These are phyloP conservation scores for Calvatia gigantea DNA, from an alignment of 768 basidiomycete species.

Conservation along the genomic window DNA sequence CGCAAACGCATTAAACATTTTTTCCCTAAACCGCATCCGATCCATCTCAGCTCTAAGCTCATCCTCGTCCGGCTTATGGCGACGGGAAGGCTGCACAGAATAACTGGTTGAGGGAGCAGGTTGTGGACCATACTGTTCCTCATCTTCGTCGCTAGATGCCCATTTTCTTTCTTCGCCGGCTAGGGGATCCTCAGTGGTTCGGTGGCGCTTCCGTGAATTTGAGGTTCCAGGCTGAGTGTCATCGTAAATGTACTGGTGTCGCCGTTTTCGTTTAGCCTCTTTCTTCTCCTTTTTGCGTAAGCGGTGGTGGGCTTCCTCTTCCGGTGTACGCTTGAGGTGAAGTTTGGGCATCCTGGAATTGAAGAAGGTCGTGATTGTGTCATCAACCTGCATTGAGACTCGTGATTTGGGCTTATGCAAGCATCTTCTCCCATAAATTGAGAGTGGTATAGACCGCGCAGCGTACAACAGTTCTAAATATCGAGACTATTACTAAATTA, in stretches of 20 bases:
- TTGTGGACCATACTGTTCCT: constrained; percentile 21
- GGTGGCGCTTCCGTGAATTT: constrained; percentile 23
- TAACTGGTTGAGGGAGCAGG: constrained; percentile 15
- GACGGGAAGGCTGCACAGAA: constrained; percentile 12
- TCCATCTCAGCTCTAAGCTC: constrained; percentile 52
- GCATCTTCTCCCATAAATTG: background rate
- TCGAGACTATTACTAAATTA: background rate
- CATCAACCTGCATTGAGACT: background rate
- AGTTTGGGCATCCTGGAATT: constrained; percentile 42
- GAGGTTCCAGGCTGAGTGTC: constrained; percentile 16
- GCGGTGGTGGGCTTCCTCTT: constrained; percentile 49
- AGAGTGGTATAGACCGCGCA: background rate
- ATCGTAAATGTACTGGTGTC: constrained; percentile 14
- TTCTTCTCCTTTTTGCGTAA: constrained; percentile 36
- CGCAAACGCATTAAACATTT: constrained; percentile 66
- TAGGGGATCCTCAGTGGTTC: constrained; percentile 15
- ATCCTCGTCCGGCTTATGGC: constrained; percentile 41
- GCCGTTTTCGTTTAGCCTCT: constrained; percentile 26
- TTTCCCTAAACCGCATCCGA: constrained; percentile 65
- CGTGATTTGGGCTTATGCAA: constrained; percentile 15
- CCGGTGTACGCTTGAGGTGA: constrained; percentile 59
- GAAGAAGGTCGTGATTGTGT: constrained; percentile 1
- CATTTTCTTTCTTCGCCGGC: constrained; percentile 40
- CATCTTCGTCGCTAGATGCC: constrained; percentile 47
- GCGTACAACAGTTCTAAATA: background rate